These are phyloP conservation scores for Epichloe baconii DNA, from an alignment of 2,329 filamentous ascomycete species.

Conservation along the genomic window DNA sequence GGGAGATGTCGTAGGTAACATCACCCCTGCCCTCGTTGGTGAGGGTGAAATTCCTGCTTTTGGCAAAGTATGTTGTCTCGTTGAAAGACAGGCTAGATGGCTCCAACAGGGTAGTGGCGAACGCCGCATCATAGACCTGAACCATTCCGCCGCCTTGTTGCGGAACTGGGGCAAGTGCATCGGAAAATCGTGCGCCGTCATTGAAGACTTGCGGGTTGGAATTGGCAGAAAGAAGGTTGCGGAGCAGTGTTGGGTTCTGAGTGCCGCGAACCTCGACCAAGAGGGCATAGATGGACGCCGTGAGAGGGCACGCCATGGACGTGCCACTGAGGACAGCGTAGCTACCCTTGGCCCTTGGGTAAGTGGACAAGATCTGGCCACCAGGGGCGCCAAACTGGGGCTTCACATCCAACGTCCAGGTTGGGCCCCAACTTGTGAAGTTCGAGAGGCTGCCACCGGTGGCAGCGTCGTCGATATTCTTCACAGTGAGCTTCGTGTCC, in stretches of 20 bases:
- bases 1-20: conserved; percentile 36
- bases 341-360: conserved; percentile 20
- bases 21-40: conserved; percentile 34
- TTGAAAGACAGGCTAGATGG: conserved; percentile 43
- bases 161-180: conserved; percentile 33
- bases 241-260: conserved; percentile 28
- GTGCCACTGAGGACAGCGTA: conserved; percentile 33
- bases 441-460: conserved; percentile 4
- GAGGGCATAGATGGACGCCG: conserved; percentile 24
- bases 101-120: conserved; percentile 35
- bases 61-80: conserved; percentile 27
- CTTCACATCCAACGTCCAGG: conserved; percentile 26
- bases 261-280: conserved; percentile 30
- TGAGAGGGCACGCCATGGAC: conserved; percentile 32
- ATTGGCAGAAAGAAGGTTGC: conserved; percentile 29
- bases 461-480: background rate
- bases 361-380: conserved; percentile 31
- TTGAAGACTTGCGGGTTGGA: conserved; percentile 29
- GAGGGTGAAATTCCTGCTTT: conserved; percentile 34
- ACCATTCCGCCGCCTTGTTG: conserved; percentile 36
- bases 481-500: background rate
- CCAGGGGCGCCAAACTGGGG: conserved; percentile 27
- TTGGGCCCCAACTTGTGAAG: conserved; percentile 27
- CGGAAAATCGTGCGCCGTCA: conserved; percentile 16
- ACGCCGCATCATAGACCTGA: conserved; percentile 41